These are phyloP conservation scores for Trichophyton benhamiae DNA, from an alignment of 2,329 filamentous ascomycete species.

Conservation along the genomic window DNA sequence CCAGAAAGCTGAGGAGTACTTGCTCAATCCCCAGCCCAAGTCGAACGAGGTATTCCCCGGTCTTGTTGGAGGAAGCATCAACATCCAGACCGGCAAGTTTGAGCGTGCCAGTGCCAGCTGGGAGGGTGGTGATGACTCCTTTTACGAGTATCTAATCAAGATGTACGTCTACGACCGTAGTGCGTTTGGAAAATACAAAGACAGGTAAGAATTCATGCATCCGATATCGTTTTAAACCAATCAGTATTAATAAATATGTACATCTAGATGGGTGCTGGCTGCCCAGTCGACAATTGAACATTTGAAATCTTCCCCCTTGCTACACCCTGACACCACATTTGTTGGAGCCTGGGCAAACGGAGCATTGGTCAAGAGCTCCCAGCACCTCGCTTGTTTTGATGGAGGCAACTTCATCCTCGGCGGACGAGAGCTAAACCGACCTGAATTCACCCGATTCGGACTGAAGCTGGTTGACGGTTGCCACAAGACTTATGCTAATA, in stretches of 20 bases:
- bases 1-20: constrained; percentile 55
- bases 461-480: constrained; percentile 60
- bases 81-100: constrained; percentile 54
- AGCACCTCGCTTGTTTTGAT: constrained; percentile 62
- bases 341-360: constrained; percentile 28
- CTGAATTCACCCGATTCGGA: constrained; percentile 62
- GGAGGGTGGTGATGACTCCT: constrained; percentile 65
- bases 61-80: constrained; percentile 56
- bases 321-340: constrained; percentile 60
- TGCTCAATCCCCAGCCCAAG: constrained; percentile 53
- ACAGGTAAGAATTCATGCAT: constrained; percentile 25
- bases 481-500: constrained; percentile 58
- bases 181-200: constrained; percentile 53
- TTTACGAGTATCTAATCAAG: constrained; percentile 85
- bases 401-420: constrained; percentile 78
- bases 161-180: constrained; percentile 69
- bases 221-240: background rate
- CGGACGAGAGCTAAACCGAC: constrained; percentile 53
- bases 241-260: background rate
- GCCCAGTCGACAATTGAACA: constrained; percentile 63
- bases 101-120: constrained; percentile 58
- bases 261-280: constrained; percentile 54
- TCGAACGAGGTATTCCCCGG: constrained; percentile 62
- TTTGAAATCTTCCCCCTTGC: constrained; percentile 55
- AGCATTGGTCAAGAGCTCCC: constrained; percentile 26